Conservation (phyloP, 345 rosid species). For the Schrenkiella parvula region DNA sequence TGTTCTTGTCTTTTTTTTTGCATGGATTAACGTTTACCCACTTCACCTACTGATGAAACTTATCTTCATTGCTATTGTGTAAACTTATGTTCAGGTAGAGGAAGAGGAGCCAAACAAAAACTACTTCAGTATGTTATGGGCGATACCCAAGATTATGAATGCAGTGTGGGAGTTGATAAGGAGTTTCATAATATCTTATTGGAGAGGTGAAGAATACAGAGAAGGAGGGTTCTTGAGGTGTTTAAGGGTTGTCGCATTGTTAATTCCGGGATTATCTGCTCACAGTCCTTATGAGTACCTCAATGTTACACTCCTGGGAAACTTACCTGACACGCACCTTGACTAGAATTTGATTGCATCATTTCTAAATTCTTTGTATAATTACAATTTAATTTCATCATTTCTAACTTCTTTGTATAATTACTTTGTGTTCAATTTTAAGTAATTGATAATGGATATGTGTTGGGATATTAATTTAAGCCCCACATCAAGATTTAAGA, state of each 20-base stretch:
- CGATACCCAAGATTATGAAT: constrained; percentile 39
- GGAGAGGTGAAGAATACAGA: constrained; percentile 40
- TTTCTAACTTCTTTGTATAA: background rate
- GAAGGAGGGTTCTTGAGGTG: constrained; percentile 51
- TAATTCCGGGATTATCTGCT: constrained; percentile 55
- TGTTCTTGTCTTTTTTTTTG: background rate
- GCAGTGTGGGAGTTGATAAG: constrained; percentile 65
- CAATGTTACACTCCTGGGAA: constrained; percentile 47
- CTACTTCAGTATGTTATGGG: constrained; percentile 47
- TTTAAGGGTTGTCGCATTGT: constrained; percentile 43
- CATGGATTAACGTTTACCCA: background rate
- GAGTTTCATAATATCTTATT: constrained; percentile 43
- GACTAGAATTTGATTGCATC: background rate
- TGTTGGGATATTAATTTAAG: too few relatives aligned
- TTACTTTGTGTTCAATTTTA: background rate
- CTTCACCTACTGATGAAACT: background rate
- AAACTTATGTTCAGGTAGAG: constrained; percentile 36
- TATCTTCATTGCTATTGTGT: background rate
- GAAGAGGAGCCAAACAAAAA: constrained; percentile 68
- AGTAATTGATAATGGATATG: too few relatives aligned
- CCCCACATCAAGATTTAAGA: too few relatives aligned
- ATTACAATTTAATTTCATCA: background rate
- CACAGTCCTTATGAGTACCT: constrained; percentile 58
- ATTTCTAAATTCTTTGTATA: background rate
- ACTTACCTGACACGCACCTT: constrained; percentile 9